Conservation (phyloP, 2,329 filamentous ascomycete genomes). For the Ceratocystis colombiana region DNA sequence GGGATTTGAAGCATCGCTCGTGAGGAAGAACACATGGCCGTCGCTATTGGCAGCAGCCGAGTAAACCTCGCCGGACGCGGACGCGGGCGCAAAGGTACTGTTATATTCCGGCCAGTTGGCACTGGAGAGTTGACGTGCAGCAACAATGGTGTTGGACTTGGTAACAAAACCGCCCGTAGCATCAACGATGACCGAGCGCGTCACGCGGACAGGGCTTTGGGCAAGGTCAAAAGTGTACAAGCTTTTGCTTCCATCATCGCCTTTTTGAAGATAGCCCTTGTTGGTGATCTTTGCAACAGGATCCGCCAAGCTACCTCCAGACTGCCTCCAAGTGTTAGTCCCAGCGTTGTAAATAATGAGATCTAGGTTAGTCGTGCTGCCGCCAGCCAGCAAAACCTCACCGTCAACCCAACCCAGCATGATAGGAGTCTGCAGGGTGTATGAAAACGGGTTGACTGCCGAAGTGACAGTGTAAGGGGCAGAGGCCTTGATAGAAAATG, state of each 20-base stretch:
- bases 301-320: constrained; percentile 52
- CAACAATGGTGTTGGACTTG: constrained; percentile 37
- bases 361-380: constrained; percentile 48
- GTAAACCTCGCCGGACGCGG: constrained; percentile 52
- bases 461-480: constrained; percentile 53
- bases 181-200: constrained; percentile 56
- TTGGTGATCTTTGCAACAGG: constrained; percentile 51
- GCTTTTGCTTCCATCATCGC: constrained; percentile 65
- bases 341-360: constrained; percentile 62
- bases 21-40: constrained; percentile 66
- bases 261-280: constrained; percentile 56
- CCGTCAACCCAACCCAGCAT: constrained; percentile 64
- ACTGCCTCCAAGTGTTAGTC: constrained; percentile 53
- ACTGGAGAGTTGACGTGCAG: constrained; percentile 40
- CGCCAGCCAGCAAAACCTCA: constrained; percentile 65
- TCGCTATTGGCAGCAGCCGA: constrained; percentile 57
- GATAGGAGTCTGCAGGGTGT: constrained; percentile 42
- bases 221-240: constrained; percentile 70
- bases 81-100: constrained; percentile 55
- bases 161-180: constrained; percentile 46
- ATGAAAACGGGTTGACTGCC: constrained; percentile 24
- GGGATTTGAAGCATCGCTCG: constrained; percentile 56
- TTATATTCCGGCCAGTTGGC: constrained; percentile 71
- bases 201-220: constrained; percentile 63
- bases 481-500: constrained; percentile 60